Evolutionary conservation across 805 yeast genomes (phyloP), one percentile per base, ranked within the genome.

Genomic region (Nakazawaea anatomiae): DNA sequence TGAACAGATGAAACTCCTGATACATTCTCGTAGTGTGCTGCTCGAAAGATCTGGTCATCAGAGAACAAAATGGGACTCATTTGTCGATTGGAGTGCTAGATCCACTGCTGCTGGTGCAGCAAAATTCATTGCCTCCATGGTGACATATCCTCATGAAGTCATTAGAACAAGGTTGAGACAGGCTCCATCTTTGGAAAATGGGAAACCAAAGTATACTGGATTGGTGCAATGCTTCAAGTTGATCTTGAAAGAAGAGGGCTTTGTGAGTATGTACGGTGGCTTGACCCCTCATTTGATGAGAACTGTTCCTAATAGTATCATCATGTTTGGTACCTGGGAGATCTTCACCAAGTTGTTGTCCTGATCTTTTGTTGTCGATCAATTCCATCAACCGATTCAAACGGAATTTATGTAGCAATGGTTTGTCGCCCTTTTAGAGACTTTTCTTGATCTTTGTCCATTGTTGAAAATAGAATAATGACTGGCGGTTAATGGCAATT

Each of bases 301-400:
- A 68, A 94, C 99, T 0, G 99, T 94, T 48, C 99, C 99, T 3
- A 94, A 94, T 69, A 87, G 96, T 62, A 90, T 94, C 64, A 92
- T 94, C 59, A 94, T 94, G 99, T 94, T 94, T 73, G 99, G 99
- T 44, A 91, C 98, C 3, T 94, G 98, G 98, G 99, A 94, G 64
- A 66, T 94, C 35, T 82, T 87, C 50, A 82, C 85, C 45, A 77
- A 76, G 52, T 57, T 80, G n/a, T 66, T 84, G 30, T 77, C 83
- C 3, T 57, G 57, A 39, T 38, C 10, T 5, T 25, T 18, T 18
- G 25, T 18, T 18, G 25, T 18, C 25, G 2, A 18, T 18, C 25
- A 18, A 18, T 18, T 18, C 25, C 25, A 18, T 18, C 25, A 18
- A 18, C 3, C 25, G 3, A 18, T 18, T 18, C 2, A 18, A 18